A percentile compares a stretch with the other conserved stretches of the same genome.
phyloP scores from a whole-genome alignment of 1,284 basidiomycete genomes.

The Sporisorium graminicola region DNA sequence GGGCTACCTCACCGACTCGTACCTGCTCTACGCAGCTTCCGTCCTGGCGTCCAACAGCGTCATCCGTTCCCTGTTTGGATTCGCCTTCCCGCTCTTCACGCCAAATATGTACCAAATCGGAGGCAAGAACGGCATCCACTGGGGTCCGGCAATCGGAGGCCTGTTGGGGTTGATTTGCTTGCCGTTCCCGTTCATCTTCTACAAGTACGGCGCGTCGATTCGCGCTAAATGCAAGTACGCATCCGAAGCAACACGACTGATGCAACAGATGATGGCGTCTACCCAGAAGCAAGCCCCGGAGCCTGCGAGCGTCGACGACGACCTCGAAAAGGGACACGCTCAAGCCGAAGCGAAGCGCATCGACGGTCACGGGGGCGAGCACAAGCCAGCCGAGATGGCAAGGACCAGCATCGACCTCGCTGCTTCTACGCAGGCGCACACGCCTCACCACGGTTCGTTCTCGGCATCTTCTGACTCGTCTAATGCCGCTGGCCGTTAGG shows the following conservation, averaged over 20 bases:
- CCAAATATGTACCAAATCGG: slow-evolving; percentile 72
- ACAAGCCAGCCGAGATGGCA: slow-evolving; percentile 8
- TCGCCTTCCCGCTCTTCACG: slow-evolving; percentile 73
- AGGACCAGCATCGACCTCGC: slow-evolving; percentile 1
- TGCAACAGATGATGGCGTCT: slow-evolving; percentile 41
- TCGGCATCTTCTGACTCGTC: slow-evolving; percentile 2
- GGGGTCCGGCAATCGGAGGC: slow-evolving; percentile 80
- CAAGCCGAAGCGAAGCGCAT: slow-evolving; percentile 8
- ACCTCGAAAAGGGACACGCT: slow-evolving; percentile 22
- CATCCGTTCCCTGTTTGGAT: slow-evolving; percentile 77
- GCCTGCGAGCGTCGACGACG: slow-evolving; percentile 13
- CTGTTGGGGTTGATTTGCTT: slow-evolving; percentile 78
- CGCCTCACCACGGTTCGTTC: slow-evolving; percentile 11
- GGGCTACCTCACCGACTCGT: slow-evolving; percentile 73
- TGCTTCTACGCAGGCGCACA: slow-evolving; percentile 16
- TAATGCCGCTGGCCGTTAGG: neutral
- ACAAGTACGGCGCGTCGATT: slow-evolving; percentile 72
- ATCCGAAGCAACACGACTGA: slow-evolving; percentile 36
- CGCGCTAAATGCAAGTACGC: slow-evolving; percentile 71
- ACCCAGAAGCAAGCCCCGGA: neutral
- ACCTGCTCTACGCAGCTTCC: slow-evolving; percentile 73
- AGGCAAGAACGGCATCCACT: slow-evolving; percentile 77
- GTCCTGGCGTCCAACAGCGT: slow-evolving; percentile 78
- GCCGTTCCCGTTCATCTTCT: slow-evolving; percentile 76
- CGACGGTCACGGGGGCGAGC: slow-evolving; percentile 9